Conservation (phyloP, 2,329 filamentous ascomycete species). For the Hirsutella thompsonii region DNA sequence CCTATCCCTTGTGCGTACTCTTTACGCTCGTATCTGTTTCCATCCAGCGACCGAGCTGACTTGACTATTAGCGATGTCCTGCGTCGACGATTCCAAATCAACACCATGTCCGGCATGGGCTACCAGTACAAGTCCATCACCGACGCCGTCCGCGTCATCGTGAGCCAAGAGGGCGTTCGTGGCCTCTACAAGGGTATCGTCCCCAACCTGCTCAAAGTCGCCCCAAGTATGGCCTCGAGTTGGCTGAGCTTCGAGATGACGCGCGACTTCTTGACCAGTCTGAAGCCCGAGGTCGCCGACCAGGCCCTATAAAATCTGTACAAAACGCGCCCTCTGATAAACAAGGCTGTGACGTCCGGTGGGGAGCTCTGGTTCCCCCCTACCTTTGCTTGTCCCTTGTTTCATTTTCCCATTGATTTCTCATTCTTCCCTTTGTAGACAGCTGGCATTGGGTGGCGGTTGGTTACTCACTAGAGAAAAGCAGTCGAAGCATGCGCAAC, state of each 20-base stretch:
- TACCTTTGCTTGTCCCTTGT: neutral
- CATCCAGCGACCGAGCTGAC: conserved; percentile 5
- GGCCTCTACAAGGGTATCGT: conserved; percentile 94
- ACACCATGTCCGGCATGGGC: conserved; percentile 97
- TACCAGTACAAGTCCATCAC: conserved; percentile 85
- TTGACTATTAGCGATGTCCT: conserved; percentile 59
- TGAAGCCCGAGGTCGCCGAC: conserved; percentile 32
- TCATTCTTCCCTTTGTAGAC: neutral
- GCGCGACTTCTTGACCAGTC: conserved; percentile 65
- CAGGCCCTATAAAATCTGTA: conserved; percentile 13
- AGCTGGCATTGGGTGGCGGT: conserved; percentile 4
- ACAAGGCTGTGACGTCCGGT: neutral
- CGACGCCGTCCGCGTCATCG: conserved; percentile 72
- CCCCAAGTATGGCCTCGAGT: conserved; percentile 95
- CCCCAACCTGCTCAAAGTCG: conserved; percentile 91
- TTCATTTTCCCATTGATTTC: neutral
- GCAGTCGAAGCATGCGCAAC: neutral
- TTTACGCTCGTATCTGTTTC: too few relatives aligned
- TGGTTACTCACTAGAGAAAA: conserved; percentile 5
- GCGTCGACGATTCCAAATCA: conserved; percentile 90
- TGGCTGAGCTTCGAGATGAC: conserved; percentile 97
- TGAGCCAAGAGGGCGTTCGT: conserved; percentile 67
- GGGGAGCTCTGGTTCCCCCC: neutral
- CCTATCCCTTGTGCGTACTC: conserved; percentile 79
- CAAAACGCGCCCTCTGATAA: conserved; percentile 1